Percentiles rank a stretch among this genome's conserved stretches.
phyloP scores from a whole-genome alignment of 2,329 filamentous ascomycete genomes.

The Fusarium sororula region DNA sequence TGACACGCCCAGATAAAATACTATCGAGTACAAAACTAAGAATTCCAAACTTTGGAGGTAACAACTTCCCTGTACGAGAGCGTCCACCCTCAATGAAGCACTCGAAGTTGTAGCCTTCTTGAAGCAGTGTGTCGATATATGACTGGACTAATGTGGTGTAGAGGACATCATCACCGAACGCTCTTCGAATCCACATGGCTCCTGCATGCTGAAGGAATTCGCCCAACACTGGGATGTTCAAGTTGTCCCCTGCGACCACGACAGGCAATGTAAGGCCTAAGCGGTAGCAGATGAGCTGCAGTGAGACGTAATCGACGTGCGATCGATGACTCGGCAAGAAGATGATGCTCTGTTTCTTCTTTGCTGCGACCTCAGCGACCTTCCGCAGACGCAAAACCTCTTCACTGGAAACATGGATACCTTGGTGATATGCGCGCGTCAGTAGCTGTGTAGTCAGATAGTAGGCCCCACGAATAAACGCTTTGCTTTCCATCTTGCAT shows the following conservation, averaged over 20 bases:
- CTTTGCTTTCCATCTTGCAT: slow-evolving; percentile 96
- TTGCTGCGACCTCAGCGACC: slow-evolving; percentile 83
- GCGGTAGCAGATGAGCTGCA: slow-evolving; percentile 95
- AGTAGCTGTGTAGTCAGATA: slow-evolving; percentile 88
- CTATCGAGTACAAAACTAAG: slow-evolving; percentile 91
- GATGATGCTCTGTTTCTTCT: slow-evolving; percentile 93
- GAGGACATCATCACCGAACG: slow-evolving; percentile 90
- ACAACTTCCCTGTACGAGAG: slow-evolving; percentile 90
- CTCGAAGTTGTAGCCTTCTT: slow-evolving; percentile 92
- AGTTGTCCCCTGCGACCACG: slow-evolving; percentile 93
- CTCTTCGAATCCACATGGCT: slow-evolving; percentile 94
- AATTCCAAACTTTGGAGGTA: slow-evolving; percentile 96
- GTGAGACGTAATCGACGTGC: slow-evolving; percentile 94
- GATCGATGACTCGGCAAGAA: slow-evolving; percentile 95
- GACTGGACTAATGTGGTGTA: slow-evolving; percentile 94
- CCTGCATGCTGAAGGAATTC: slow-evolving; percentile 94
- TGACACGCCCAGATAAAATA: slow-evolving; percentile 83
- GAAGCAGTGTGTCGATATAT: slow-evolving; percentile 92
- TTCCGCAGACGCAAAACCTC: slow-evolving; percentile 85
- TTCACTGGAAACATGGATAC: slow-evolving; percentile 94
- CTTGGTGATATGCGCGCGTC: slow-evolving; percentile 94
- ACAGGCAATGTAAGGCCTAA: slow-evolving; percentile 88
- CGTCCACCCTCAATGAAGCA: slow-evolving; percentile 97
- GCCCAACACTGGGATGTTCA: slow-evolving; percentile 93
- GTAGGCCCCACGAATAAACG: slow-evolving; percentile 91